phyloP scores from a whole-genome alignment of 164 flowering plant genomes.

The Sedum album region DNA sequence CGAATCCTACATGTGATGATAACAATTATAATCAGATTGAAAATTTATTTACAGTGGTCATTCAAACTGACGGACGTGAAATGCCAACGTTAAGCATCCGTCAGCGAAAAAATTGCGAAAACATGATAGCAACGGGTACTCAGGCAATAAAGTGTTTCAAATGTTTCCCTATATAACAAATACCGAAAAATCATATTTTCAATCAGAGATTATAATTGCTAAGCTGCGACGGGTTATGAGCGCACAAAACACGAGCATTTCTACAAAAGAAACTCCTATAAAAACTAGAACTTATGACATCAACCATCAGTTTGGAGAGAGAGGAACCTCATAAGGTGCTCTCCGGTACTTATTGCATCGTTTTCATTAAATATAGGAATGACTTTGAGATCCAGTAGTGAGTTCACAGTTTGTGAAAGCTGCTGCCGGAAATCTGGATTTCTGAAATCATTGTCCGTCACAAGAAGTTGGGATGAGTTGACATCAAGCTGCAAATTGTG shows the following conservation, averaged over 20 bases:
- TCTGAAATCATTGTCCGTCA: conserved; percentile 90
- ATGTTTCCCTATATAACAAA: too few relatives aligned
- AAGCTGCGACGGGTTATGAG: background rate
- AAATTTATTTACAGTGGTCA: background rate
- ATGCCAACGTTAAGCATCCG: background rate
- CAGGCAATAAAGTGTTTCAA: too few relatives aligned
- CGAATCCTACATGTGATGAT: conserved; percentile 61
- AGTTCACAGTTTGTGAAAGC: conserved; percentile 63
- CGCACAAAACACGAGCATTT: background rate
- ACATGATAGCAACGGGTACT: too few relatives aligned
- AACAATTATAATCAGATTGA: background rate
- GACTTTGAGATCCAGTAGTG: conserved; percentile 54
- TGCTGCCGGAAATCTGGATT: conserved; percentile 67
- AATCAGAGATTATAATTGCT: conserved; percentile 6
- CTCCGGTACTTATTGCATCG: conserved; percentile 92
- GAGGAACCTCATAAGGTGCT: conserved; percentile 86
- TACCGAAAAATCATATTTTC: background rate
- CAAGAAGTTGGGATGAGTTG: conserved; percentile 84
- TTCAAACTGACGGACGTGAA: background rate
- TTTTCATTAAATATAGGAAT: conserved; percentile 95
- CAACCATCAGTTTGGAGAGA: background rate
- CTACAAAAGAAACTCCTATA: background rate
- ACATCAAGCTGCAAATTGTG: conserved; percentile 86
- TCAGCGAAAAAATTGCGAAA: background rate
- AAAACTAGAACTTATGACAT: background rate